phyloP scores from a whole-genome alignment of 805 yeast species.

The Cyberlindnera nakhonratchasimensis region DNA sequence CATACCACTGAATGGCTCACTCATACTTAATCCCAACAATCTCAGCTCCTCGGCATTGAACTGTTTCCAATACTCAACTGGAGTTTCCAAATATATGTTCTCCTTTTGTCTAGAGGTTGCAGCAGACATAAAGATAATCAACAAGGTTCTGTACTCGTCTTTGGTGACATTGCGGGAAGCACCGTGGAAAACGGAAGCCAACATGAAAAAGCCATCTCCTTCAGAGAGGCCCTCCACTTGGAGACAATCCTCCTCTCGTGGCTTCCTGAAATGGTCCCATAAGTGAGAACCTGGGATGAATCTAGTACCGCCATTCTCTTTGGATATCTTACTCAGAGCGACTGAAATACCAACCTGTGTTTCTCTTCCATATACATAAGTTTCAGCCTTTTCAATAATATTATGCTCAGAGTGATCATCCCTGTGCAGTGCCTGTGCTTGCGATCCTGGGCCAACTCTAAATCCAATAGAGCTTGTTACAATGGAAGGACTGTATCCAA shows the following conservation, averaged over 20 bases:
- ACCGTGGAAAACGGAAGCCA: constrained; percentile 31
- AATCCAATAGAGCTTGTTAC: constrained; percentile 3
- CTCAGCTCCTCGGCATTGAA: constrained; percentile 8
- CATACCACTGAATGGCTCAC: constrained; percentile 12
- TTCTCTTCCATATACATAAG: constrained; percentile 2
- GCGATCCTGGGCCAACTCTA: constrained; percentile 7
- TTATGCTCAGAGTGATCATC: constrained; percentile 7
- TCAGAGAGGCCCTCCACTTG: constrained; percentile 29
- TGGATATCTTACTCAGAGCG: constrained; percentile 7
- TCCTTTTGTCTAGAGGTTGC: constrained; percentile 32
- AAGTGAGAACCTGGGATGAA: constrained; percentile 35
- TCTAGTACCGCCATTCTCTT: constrained; percentile 31
- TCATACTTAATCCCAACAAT: constrained; percentile 7
- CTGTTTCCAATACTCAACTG: constrained; percentile 26
- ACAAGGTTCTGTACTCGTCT: constrained; percentile 27
- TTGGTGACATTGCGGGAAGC: constrained; percentile 30
- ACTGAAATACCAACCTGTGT: constrained; percentile 7
- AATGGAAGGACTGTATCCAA: constrained; percentile 3
- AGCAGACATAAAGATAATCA: constrained; percentile 30
- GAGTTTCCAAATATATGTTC: constrained; percentile 25
- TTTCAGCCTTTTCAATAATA: not conserved
- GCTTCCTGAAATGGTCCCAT: constrained; percentile 30
- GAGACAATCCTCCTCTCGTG: constrained; percentile 22
- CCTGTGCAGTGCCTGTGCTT: constrained; percentile 1
- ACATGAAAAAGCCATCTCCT: constrained; percentile 33